Percentiles rank a stretch among this genome's conserved stretches.
phyloP scores from a whole-genome alignment of 805 yeast genomes.

The Myxozyma lipomycoides region DNA sequence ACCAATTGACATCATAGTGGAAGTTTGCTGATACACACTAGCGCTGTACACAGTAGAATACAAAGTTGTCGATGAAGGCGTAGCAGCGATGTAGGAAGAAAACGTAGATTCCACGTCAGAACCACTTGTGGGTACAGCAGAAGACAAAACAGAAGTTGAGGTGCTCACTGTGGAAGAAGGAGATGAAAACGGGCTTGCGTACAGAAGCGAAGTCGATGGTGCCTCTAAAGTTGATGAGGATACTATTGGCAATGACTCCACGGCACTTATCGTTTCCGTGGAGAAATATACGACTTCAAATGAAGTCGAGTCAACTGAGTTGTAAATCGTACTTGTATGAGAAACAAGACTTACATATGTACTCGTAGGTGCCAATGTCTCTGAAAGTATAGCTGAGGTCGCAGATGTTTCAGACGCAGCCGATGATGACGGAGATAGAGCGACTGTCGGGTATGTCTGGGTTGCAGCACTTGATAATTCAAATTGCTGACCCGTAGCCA shows the following conservation, averaged over 20 bases:
- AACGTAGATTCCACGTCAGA: background rate
- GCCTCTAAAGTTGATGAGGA: no score
- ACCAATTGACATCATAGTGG: conserved; percentile 1
- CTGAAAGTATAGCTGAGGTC: background rate
- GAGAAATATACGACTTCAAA: conserved; percentile 2
- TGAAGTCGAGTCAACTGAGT: background rate
- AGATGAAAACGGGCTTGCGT: no score
- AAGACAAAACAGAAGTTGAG: background rate
- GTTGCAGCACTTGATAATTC: conserved; percentile 19
- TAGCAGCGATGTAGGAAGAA: no score
- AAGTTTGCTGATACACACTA: background rate
- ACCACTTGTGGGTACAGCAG: background rate
- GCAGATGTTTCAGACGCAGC: background rate
- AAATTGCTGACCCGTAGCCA: background rate
- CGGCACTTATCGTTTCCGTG: background rate
- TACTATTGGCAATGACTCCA: no score
- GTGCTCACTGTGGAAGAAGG: background rate
- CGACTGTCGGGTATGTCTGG: background rate
- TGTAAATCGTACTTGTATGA: conserved; percentile 2
- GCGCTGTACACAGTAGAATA: background rate
- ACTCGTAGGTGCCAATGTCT: background rate
- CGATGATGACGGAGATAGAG: conserved; percentile 2
- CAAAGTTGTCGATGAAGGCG: background rate
- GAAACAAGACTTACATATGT: conserved; percentile 1
- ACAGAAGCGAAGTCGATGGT: no score